Evolutionary conservation across 495 filamentous ascomycete genomes (phyloP), one percentile per base, ranked within the genome.

Genomic region (Aspergillus incahuasiensis): DNA sequence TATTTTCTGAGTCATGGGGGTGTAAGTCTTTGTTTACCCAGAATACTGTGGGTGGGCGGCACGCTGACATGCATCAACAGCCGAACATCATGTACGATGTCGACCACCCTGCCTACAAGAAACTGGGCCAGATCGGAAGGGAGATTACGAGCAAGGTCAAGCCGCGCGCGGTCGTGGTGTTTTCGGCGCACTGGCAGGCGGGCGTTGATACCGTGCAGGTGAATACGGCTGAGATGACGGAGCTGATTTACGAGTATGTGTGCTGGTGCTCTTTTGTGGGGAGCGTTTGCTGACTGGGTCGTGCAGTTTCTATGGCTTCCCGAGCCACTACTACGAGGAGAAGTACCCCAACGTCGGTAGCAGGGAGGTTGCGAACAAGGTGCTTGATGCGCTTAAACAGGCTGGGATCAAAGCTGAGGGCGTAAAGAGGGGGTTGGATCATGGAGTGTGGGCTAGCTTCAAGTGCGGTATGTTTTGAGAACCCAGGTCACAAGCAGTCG

Each of bases 161-260:
- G 64, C 89, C 89, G 18, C 85, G 83, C 52, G 91, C 90, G 15
- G 78, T 94, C 13, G 86, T 96, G 11, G 89, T 95, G 12, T 90
- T 95, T 68, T 92, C 88, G 11, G 90, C 89, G 21, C 89, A 95
- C 71, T 95, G 91, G 91, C 85, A 92, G 69, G 80, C 76, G 20
- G 73, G 72, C 1, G 65, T 65, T 30, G 71, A 81, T 61, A 76
- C 70, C 3, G 80, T 95, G 52, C 74, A 88, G 62, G 82, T 94
- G 59, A 94, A 94, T 68, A 82, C 79, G 9, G 84, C 81, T 5
- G 85, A 86, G 59, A 70, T 75, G 54, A 86, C 80, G 1, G 84
- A 88, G 57, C 66, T 95, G 63, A 89, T 95, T 44, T 95, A 95
- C 71, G 91, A 95, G 82, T 88, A 73, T 47, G 49, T 52, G 11